Evolutionary conservation across 768 basidiomycete genomes (phyloP), one percentile per base, ranked within the genome.

Genomic region (Gelatoporia subvermispora): DNA sequence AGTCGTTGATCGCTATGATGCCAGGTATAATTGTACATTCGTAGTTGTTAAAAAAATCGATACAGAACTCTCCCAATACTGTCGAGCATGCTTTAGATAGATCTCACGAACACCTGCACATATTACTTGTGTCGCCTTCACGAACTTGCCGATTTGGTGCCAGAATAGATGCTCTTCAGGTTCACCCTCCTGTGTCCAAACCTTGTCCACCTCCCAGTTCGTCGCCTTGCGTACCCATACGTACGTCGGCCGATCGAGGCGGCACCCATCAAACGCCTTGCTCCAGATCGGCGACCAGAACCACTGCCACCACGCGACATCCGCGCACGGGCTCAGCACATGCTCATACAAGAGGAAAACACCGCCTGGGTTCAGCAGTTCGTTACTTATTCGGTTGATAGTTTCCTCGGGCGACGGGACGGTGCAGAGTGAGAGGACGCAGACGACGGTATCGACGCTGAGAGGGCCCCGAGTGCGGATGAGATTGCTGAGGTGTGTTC

Each of bases 211-310:
- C 15, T 53, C 68, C 84, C 84, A 87, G 38, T 72, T 64, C 18
- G 70, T 73, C 34, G 63, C 61, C 45, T 66, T 65, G 18, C 72
- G 64, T 10, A 82, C 55, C 69, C 73, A 79, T 0, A 74, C 11
- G 25, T 70, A 72, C 2, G 77, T 75, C 10, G 79, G 78, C 7
- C 80, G 69, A 53, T 85, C 82, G 36, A 88, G 56, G 50, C 68
- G 68, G 56, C 87, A 88, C 13, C 86, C 85, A 55, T 80, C 84
- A 47, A 84, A 79, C 1, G 68, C 64, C 1, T 71, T 35, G 4
- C 60, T 59, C 88, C 88, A 90, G 3, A 88, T 4, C 0, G 86
- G 86, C 2, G 82, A 73, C 87, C 85, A 88, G 42, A 85, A 72
- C 0, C 69, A 52, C 63, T 90, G 88, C 85, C 85, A 88, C 77